phyloP scores from a whole-genome alignment of 768 basidiomycete genomes.

The Kwoniella dejecticola region DNA sequence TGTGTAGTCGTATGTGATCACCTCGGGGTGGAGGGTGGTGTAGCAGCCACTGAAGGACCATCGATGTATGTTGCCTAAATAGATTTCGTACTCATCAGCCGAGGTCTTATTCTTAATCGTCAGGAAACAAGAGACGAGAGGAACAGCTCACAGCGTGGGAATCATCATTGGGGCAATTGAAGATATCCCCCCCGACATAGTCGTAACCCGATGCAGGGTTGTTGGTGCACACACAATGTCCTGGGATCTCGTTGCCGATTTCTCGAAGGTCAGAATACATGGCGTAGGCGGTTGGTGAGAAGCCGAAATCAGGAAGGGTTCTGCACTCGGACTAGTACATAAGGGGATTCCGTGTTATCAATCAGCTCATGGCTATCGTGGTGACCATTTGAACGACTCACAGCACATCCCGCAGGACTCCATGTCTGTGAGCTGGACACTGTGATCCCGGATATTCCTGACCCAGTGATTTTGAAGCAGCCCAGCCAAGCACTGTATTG shows the following conservation, averaged over 20 bases:
- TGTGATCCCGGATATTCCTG: no score
- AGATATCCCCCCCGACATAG: background rate
- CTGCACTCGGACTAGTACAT: background rate
- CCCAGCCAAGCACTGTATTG: no score
- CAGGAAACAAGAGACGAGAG: no score
- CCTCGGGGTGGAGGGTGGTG: no score
- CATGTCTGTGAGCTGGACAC: no score
- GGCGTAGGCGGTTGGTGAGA: background rate
- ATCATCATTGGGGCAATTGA: background rate
- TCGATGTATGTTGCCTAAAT: no score
- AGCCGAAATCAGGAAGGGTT: background rate
- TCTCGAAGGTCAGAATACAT: background rate
- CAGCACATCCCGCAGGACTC: no score
- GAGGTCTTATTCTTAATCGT: no score
- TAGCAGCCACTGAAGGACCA: no score
- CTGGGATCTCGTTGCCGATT: background rate
- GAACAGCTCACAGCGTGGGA: background rate
- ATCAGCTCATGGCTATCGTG: background rate
- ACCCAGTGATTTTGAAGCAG: no score
- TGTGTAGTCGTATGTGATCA: no score
- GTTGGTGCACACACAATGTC: slow-evolving; percentile 2
- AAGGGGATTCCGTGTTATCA: background rate
- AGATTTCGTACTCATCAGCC: no score
- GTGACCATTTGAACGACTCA: background rate
- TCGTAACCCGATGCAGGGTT: background rate